A percentile compares a stretch with the other conserved stretches of the same genome.
Evolutionary conservation across 1,139 yeast species (phyloP).

Genomic region (Geotrichum europaeum): DNA sequence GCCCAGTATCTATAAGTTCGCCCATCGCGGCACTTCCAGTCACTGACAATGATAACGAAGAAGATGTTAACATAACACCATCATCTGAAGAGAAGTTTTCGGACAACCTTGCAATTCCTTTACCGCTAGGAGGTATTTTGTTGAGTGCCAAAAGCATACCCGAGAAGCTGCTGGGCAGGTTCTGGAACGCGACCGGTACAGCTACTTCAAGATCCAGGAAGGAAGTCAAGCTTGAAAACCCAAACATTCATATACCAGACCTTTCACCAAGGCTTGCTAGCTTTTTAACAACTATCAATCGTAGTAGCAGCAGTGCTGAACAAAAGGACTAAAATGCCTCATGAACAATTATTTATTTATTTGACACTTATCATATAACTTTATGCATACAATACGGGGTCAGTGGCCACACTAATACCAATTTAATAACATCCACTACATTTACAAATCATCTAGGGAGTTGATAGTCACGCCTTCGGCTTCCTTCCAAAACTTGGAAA

Average conservation of each 20-base stretch:
- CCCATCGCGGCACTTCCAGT: neutral
- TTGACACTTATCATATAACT: neutral
- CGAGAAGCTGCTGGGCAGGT: neutral
- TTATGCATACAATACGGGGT: neutral
- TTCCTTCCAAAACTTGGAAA: conserved; percentile 86
- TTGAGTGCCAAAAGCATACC: neutral
- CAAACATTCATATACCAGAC: neutral
- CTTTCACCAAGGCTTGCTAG: neutral
- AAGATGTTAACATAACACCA: neutral
- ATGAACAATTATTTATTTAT: neutral
- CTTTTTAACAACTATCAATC: neutral
- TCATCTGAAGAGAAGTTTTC: neutral
- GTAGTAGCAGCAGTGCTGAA: neutral
- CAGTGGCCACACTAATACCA: neutral
- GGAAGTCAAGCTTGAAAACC: neutral
- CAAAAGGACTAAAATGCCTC: neutral
- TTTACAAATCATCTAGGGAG: conserved; percentile 12
- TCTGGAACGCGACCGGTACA: neutral
- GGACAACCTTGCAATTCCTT: neutral
- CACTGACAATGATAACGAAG: neutral
- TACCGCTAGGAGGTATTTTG: neutral
- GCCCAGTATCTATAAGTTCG: neutral
- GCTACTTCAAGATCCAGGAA: neutral
- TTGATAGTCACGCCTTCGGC: conserved; percentile 16
- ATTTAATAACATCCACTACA: neutral